Evolutionary conservation across 805 yeast genomes (phyloP), one percentile per base, ranked within the genome.

Genomic region (Teunomyces barrocoloradensis): DNA sequence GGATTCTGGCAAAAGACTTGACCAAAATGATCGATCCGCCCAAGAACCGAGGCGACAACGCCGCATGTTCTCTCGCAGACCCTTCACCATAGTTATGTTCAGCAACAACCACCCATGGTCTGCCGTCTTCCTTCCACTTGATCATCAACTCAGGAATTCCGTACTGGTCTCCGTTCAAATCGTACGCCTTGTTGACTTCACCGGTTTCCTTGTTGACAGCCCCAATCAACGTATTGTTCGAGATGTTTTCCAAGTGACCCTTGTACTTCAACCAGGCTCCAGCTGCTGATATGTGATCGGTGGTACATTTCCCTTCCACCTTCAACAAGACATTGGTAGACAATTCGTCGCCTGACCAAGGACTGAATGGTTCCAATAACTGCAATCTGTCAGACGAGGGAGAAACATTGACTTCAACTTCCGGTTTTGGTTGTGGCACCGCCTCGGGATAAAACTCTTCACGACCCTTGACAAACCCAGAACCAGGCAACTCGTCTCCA

Each of bases 41-140:
- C 39, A 94, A 78, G 75, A 88, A 94, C 70, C 95, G 81, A 47
- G 98, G 99, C 29, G 94, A 89, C 56, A 94, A 77, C 12, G 98
- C 98, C 40, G 99, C 99, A 63, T 92, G 99, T 79, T 92, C 99
- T 82, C 99, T 89, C 63, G 98, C 92, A 54, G 97, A 91, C 79
- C 99, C 99, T 81, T 92, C 99, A 81, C 99, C 99, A 66, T 91
- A 89, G 81, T 92, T 92, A 78, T 92, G 97, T 68, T 89, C 98
- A 75, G 97, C 99, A 67, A 94, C 86, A 39, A 94, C 97, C 55
- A 83, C 79, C 99, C 99, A 92, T 17, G 95, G 94, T 58, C 87
- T 79, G 13, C 69, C 57, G 51, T 89, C 94, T 44, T 82, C 74
- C 67, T 92, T 91, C 97, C 97, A 94, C 68, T 87, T 87, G 69